These are phyloP conservation scores for Neospermospora avenae DNA, from an alignment of 2,329 filamentous ascomycete genomes.

Conservation along the genomic window DNA sequence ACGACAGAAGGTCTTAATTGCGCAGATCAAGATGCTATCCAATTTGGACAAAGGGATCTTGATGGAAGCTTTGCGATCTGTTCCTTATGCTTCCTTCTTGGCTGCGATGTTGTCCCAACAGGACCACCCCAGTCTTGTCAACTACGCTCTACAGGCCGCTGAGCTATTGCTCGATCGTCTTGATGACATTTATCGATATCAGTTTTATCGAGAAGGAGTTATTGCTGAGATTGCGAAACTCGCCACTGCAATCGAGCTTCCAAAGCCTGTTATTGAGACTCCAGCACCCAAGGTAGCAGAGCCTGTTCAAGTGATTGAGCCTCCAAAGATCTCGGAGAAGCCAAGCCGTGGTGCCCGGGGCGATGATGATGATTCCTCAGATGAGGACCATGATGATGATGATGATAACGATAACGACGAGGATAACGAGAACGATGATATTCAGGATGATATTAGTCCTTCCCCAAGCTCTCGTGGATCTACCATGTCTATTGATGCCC, in stretches of 20 bases:
- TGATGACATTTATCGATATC: constrained; percentile 86
- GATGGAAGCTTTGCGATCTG: constrained; percentile 77
- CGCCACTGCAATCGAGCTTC: constrained; percentile 43
- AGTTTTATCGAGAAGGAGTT: constrained; percentile 95
- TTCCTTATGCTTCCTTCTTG: constrained; percentile 93
- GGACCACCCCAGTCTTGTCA: constrained; percentile 84
- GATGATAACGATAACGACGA: constrained; percentile 49
- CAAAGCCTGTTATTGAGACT: constrained; percentile 21
- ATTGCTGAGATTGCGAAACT: constrained; percentile 87
- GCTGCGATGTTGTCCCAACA: constrained; percentile 94
- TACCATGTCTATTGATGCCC: constrained; percentile 60
- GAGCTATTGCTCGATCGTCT: constrained; percentile 83
- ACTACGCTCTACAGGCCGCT: constrained; percentile 82
- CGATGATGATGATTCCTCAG: constrained; percentile 46
- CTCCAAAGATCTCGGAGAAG: constrained; percentile 34
- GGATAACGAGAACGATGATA: constrained; percentile 49
- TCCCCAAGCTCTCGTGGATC: constrained; percentile 55
- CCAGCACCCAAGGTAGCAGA: constrained; percentile 18
- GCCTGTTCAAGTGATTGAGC: constrained; percentile 34
- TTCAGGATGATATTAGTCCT: constrained; percentile 43
- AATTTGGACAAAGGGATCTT: constrained; percentile 86
- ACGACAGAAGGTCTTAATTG: constrained; percentile 88
- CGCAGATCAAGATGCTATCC: constrained; percentile 97
- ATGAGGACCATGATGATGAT: constrained; percentile 49
- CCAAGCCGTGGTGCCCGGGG: constrained; percentile 29